phyloP scores from a whole-genome alignment of 371 early-diverging fungal species.

The Mortierella sp. region DNA sequence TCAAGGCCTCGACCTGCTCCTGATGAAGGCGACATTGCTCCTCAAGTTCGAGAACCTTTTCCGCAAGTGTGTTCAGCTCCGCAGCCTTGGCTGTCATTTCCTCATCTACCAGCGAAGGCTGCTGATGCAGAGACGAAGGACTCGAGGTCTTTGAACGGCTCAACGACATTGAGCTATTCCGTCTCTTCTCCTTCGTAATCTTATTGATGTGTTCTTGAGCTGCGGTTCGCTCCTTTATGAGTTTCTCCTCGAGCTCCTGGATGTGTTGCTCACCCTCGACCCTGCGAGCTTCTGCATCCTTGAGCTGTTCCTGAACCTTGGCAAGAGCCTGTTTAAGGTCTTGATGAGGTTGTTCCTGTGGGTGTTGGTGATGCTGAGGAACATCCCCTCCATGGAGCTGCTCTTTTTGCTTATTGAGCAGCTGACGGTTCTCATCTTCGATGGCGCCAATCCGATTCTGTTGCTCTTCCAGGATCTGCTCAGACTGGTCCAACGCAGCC shows the following conservation, averaged over 20 bases:
- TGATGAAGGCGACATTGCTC: constrained; percentile 52
- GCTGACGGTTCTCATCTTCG: constrained; percentile 25
- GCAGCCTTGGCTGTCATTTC: constrained; percentile 55
- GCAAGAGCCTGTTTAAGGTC: not conserved
- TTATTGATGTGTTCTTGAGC: constrained; percentile 25
- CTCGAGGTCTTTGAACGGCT: not conserved
- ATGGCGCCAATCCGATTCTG: constrained; percentile 39
- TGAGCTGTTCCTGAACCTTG: constrained; percentile 19
- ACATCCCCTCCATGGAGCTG: not conserved
- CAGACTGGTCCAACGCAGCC: constrained; percentile 65
- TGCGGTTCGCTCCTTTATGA: constrained; percentile 18
- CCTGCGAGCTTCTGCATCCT: constrained; percentile 25
- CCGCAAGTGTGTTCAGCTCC: constrained; percentile 49
- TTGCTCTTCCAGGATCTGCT: constrained; percentile 63
- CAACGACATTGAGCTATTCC: constrained; percentile 31
- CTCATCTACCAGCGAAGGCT: not conserved
- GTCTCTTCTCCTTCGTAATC: constrained; percentile 21
- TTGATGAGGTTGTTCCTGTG: constrained; percentile 18
- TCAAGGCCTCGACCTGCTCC: constrained; percentile 52
- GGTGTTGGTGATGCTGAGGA: constrained; percentile 11
- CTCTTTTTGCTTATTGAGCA: constrained; percentile 13
- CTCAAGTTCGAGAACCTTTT: constrained; percentile 47
- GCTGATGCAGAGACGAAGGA: not conserved
- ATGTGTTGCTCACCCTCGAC: constrained; percentile 24
- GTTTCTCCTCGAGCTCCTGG: constrained; percentile 25